Base-by-base conservation (phyloP, 2,329 filamentous ascomycete species). In the Aureobasidium melanogenum region DNA sequence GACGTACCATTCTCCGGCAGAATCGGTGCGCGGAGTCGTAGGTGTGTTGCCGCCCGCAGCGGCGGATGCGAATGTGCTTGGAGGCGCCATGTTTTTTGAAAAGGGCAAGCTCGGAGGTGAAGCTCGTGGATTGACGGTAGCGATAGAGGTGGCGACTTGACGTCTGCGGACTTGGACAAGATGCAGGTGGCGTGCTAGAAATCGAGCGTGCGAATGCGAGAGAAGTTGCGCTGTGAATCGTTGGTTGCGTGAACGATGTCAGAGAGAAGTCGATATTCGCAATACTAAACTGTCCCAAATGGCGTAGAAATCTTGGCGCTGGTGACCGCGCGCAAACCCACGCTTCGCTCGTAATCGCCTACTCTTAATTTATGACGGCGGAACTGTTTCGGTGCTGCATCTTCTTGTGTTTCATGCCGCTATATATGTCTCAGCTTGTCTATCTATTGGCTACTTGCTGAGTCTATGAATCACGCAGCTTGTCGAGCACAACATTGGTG, bases 61-160 rank as follows among this genome's bases (percentile, higher is more conserved):
- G 62, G 78, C 78, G 62, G 78, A 80, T 66, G 78, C 78, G 69
- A 80, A 80, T 62, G 77, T 77, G 57, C 73, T 74, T 55, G 59
- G 59, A 63, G 77, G 77, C 66, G 77, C 76, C 77, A 79, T 79
- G 56, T 36, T 59, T 59, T 62, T 57, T 36, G 38, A 44, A 60
- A 24, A 38, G 38, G 47, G 38, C 59, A 61, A 61, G 59, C 50
- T 54, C 19, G 43, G 44, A 39, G 44, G 55, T 41, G 56, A 59
- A 48, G 56, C 44, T 59, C 32, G 44, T 24, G 32, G n/a, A 32
- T 50, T 19, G 30, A 38, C 41, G 56, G n/a, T 43, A 48, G 56
- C 34, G 44, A 32, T 39, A 22, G 30, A 15, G 44, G 36, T 28
- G 44, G 36, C 56, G 56, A 59, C 43, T 48, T 26, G 56, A 50